Base-by-base conservation (phyloP, 1,139 yeast species). In the Yamadazyma sp. region DNA sequence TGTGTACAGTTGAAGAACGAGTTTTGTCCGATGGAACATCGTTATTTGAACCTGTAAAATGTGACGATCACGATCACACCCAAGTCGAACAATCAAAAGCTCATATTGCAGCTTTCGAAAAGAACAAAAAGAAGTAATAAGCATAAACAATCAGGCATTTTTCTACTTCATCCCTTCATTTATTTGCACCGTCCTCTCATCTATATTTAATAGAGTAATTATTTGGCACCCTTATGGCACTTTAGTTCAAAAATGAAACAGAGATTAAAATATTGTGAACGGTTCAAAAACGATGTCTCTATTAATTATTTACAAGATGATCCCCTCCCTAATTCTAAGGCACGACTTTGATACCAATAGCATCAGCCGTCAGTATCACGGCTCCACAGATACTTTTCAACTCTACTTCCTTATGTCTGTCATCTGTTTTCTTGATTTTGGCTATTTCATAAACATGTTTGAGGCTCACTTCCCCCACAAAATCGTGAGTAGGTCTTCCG, bases 361-460 rank as follows among this genome's bases (percentile, higher is more conserved):
- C 84, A 53, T 77, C 83, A 15, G 98, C 98, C 3, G 95, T 87
- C 54, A 91, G 88, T 39, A 92, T 73, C 28, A 92, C 78, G 26
- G 88, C 80, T 51, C 92, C 92, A 45, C 87, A 87, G 38, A 92
- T 83, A 30, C 85, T 79, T 59, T 86, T 79, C 60, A 91, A 61
- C 23, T 82, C 87, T 43, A 85, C 69, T 42, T 77, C 74, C 44
- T 81, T 77, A 62, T 89, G 96, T 56, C 87, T 79, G 3, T 80
- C 81, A 60, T 92, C 98, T 15, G 87, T 82, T 62, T 88, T 81
- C 66, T 92, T 92, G 53, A 92, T 86, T 66, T 89, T 86, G 33
- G 98, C 98, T 55, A 92, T 87, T 64, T 92, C 98, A 62, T 87
- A 92, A 23, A 89, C 77, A 62, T 92, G 98, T 63, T 92, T 92